These are phyloP conservation scores for Rhodofomes roseus DNA, from an alignment of 1,284 basidiomycete genomes.

Conservation along the genomic window DNA sequence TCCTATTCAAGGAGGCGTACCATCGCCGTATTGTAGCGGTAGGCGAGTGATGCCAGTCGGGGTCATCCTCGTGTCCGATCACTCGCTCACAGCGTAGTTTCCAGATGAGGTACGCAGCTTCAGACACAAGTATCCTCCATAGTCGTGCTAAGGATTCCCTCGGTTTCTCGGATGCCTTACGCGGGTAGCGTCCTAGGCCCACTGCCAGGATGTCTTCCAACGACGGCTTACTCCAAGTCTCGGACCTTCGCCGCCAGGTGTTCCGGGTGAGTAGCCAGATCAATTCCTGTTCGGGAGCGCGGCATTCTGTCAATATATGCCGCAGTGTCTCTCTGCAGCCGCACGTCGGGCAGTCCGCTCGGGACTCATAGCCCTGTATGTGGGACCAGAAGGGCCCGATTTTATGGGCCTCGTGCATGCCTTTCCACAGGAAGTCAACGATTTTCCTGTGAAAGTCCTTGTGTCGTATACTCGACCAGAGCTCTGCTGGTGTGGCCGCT, in stretches of 20 bases:
- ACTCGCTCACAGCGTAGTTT: background rate
- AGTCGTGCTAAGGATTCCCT: background rate
- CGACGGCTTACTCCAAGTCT: constrained; percentile 1
- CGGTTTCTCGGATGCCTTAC: background rate
- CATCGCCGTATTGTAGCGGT: background rate
- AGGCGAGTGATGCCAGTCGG: background rate
- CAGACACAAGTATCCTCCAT: background rate
- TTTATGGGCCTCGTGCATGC: constrained; percentile 28
- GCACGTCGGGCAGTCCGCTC: constrained; percentile 25
- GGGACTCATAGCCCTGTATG: constrained; percentile 17
- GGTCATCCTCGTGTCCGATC: background rate
- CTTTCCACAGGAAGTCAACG: constrained; percentile 30
- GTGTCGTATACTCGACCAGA: constrained; percentile 14
- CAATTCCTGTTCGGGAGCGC: constrained; percentile 14
- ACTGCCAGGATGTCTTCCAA: constrained; percentile 9
- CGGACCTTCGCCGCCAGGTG: constrained; percentile 12
- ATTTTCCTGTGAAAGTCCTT: constrained; percentile 22
- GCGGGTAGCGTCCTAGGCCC: background rate
- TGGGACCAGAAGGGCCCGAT: constrained; percentile 28
- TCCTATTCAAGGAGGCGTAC: background rate
- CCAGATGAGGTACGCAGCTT: background rate
- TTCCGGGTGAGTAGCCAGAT: constrained; percentile 24
- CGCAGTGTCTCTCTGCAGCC: constrained; percentile 25
- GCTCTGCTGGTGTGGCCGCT: too few species aligned
- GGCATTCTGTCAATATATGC: constrained; percentile 31